These are phyloP conservation scores for Apiospora arundinis DNA, from an alignment of 2,329 filamentous ascomycete species.

Conservation along the genomic window DNA sequence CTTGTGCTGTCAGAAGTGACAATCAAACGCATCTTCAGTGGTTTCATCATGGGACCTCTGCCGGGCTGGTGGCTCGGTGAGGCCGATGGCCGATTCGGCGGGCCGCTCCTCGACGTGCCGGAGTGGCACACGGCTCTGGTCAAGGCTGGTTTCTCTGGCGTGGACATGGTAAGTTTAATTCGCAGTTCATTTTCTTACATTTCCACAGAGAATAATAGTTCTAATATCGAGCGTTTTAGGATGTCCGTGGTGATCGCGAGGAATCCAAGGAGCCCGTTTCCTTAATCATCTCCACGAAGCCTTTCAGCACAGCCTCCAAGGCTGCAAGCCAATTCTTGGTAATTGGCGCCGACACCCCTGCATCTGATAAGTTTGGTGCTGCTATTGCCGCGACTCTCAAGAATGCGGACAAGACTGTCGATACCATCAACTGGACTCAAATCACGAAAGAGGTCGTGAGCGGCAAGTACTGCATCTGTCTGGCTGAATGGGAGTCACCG, in stretches of 20 bases:
- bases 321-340: not conserved
- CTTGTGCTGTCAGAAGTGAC: conserved; percentile 11
- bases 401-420: not conserved
- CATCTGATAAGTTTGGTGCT: not conserved
- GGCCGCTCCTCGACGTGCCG: not conserved
- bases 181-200: not conserved
- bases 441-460: not conserved
- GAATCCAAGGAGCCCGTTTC: conserved; percentile 1
- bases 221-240: conserved; percentile 1
- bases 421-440: not conserved
- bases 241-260: conserved; percentile 23
- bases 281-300: conserved; percentile 1
- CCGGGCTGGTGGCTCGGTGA: conserved; percentile 21
- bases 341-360: not conserved
- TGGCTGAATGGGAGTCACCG: conserved; percentile 1
- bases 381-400: not conserved
- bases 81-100: conserved; percentile 12
- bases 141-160: conserved; percentile 13
- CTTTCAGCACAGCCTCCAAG: not conserved
- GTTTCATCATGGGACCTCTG: conserved; percentile 18
- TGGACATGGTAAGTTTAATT: conserved; percentile 4
- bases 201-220: too few relatives aligned
- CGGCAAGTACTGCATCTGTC: conserved; percentile 3
- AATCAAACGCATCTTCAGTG: conserved; percentile 10
- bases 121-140: conserved; percentile 6